Evolutionary conservation across 805 yeast genomes (phyloP), one percentile per base, ranked within the genome.

Genomic region (Suhomyces tanzawaensis): DNA sequence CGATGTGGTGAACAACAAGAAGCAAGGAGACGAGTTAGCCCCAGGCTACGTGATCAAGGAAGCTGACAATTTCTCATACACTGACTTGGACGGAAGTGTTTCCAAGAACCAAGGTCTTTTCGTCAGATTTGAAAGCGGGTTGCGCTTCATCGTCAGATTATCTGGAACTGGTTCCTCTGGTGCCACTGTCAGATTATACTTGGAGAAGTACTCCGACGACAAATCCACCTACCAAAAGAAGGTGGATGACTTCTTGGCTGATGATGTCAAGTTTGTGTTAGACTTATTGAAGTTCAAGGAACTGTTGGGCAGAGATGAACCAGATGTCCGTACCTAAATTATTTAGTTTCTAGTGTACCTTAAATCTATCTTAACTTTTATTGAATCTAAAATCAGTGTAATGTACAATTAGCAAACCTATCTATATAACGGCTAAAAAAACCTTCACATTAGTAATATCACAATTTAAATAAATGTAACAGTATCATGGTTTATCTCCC

Each of bases 81-180:
- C 95, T 13, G 98, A 93, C 60, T 71, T 91, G 41, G 98, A 93
- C 62, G 98, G 98, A 21, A 81, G 91, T 1, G 89, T 91, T 4
- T 85, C 96, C 3, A 56, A 62, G 4, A 79, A 89, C 56, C 99
- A 91, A 71, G 99, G 99, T 25, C 74, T 93, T 37, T 90, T 71
- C 54, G 82, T 89, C 47, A 89, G 84, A 64, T 76, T 89, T 46
- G 77, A 76, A 34, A 81, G 81, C 52, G 96, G 97, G 4, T 74
- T 85, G 43, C 79, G 97, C 60, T 79, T 90, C 37, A 85, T 93
- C 25, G 85, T 88, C 37, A 82, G 99, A 64, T 73, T 93, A 47
- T 88, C 96, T 0, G 99, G 99, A 40, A 91, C 99, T 2, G 99
- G 99, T 12, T 89, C 97, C 2, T 82, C 95, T 2, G 99, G 99